Evolutionary conservation across 495 filamentous ascomycete genomes (phyloP), one percentile per base, ranked within the genome.

Genomic region (Amorphotheca resinae): DNA sequence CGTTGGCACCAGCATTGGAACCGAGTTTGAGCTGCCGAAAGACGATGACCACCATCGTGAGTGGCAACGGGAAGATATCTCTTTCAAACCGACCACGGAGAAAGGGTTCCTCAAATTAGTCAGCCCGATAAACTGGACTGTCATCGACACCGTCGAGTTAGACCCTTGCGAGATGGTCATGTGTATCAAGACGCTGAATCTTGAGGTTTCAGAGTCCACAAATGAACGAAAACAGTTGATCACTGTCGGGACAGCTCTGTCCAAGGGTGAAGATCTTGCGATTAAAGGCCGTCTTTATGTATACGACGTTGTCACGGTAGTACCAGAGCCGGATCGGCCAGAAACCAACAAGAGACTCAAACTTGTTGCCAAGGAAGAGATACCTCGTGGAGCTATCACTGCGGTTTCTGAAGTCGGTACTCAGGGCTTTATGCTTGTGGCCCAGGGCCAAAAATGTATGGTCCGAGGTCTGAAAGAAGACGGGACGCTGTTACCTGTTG

Each of bases 391-490:
- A 1, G 87, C 88, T n/a, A 82, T 99, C 9, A 95, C 87, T 3
- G 82, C 84, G 0, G 50, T 99, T 9, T 87, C 82, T 3, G 77
- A 80, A 22, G 77, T 94, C 25, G 91, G 91, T n/a, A 87, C 80
- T 0, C 87, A 95, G 55, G 89, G 89, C 0, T 83, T 95, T 45
- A 70, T 96, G 63, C 76, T 94, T 30, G 80, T 82, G 11, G 87
- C 87, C 0, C 93, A 99, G 56, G 91, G 91, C 1, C 91, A 95
- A 53, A 99, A 99, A 56, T 82, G 85, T 58, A 91, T 96, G 83
- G 87, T 99, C 2, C 70, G 91, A 38, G 91, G 91, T 28, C 68
- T 99, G 0, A 95, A 95, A 54, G 91, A 96, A 62, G 91, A 99
- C 52, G 82, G 84, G 1, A 82, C 77, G 3, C 69, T 96, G 33